Base-by-base conservation (phyloP, 495 filamentous ascomycete genomes). In the Tetracladium setigerum region DNA sequence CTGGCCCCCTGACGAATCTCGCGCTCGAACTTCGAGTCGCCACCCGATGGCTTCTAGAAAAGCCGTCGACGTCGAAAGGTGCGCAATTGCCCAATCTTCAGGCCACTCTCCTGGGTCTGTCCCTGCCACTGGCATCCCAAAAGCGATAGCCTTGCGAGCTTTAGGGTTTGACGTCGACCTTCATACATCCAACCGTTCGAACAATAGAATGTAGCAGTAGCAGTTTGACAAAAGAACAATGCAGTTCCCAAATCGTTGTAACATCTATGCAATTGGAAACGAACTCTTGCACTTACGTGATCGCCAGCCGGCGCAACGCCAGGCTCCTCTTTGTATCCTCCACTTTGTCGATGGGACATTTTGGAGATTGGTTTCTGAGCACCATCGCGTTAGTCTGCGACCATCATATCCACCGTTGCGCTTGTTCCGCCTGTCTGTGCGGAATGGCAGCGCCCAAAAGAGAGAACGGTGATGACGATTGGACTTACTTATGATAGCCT, bases 281-380 rank as follows among this genome's bases (percentile, higher is more conserved):
- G n/a, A n/a, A n/a, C n/a, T n/a, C 1, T 24, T 30, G 31, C 19
- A 55, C 57, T 52, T 53, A 60, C 57, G 44, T 57, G 56, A 51
- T 59, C 53, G 31, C 40, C 44, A 5, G 48, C 40, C 14, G 50
- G 49, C 3, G 54, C 44, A 15, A 55, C 54, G 18, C 54, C 54
- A 6, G 57, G 54, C 30, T 60, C 57, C 51, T 60, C 50, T 38
- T 60, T 60, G 52, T 60, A 60, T 33, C 53, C 53, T 35, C 49
- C 56, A 37, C 42, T 53, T 34, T 59, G 56, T 44, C 50, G 53
- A 48, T 59, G 56, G 22, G 56, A 46, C 56, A 59, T 59, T 35
- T 50, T 44, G 47, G 32, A 39, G 34, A 35, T 37, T 46, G 47
- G 39, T 8, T 34, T 34, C n/a, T 34, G 31, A 34, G n/a, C n/a